Evolutionary conservation across 352 stramenopile species (phyloP).

Genomic region (Pythium brachiatum): DNA sequence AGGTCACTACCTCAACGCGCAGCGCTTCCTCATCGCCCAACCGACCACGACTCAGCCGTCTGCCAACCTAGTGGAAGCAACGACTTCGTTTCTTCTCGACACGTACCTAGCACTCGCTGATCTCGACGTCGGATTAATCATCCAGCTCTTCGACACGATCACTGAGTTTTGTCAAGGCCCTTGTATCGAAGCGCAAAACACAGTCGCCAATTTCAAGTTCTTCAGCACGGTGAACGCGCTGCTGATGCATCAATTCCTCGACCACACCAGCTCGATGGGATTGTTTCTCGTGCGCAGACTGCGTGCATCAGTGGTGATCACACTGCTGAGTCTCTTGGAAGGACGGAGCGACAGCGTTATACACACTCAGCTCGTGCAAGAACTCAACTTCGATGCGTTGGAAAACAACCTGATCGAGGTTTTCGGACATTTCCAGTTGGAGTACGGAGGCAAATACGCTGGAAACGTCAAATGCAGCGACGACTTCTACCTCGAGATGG

Average conservation of each 20-base stretch:
- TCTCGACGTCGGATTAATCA: slow-evolving; percentile 51
- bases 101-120: slow-evolving; percentile 52
- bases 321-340: slow-evolving; percentile 64
- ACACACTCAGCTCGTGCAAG: slow-evolving; percentile 65
- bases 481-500: slow-evolving; percentile 68
- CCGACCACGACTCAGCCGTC: slow-evolving; percentile 19
- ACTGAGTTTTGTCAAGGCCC: slow-evolving; percentile 78
- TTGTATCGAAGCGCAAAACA: slow-evolving; percentile 68
- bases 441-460: slow-evolving; percentile 42
- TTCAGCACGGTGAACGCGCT: slow-evolving; percentile 71
- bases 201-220: slow-evolving; percentile 74
- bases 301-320: slow-evolving; percentile 55
- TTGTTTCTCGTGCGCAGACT: slow-evolving; percentile 32
- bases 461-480: slow-evolving; percentile 59
- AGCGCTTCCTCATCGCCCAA: slow-evolving; percentile 55
- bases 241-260: slow-evolving; percentile 50
- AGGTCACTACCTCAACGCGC: slow-evolving; percentile 64
- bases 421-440: slow-evolving; percentile 43
- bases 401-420: slow-evolving; percentile 64
- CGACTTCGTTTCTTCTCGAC: slow-evolving; percentile 63
- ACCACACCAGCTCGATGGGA: slow-evolving; percentile 23
- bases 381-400: slow-evolving; percentile 70
- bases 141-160: slow-evolving; percentile 75
- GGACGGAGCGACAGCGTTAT: slow-evolving; percentile 50
- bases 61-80: slow-evolving; percentile 63